Percentiles rank a stretch among this genome's conserved stretches.
Evolutionary conservation across 495 filamentous ascomycete species (phyloP).

Genomic region (Penicillium simplicissimum): DNA sequence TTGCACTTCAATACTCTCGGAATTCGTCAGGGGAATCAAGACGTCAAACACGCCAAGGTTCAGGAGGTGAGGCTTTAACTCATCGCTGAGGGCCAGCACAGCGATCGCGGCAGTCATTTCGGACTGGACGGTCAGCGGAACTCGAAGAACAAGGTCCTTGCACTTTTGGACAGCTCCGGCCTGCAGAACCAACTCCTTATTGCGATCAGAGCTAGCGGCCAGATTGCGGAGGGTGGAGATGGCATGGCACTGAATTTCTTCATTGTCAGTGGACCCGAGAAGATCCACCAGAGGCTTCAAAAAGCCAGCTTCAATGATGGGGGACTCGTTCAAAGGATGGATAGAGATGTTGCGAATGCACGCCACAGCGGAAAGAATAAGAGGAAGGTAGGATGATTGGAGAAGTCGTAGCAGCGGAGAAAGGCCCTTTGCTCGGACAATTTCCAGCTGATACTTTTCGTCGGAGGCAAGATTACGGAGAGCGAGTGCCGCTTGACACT

Average conservation of each 20-base stretch:
- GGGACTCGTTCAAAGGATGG: slow-evolving; percentile 98
- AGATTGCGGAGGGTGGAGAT: slow-evolving; percentile 96
- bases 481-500: slow-evolving; percentile 94
- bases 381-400: slow-evolving; percentile 90
- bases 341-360: slow-evolving; percentile 99
- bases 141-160: slow-evolving; percentile 92
- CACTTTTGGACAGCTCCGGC: slow-evolving; percentile 98
- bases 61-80: slow-evolving; percentile 89
- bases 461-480: slow-evolving; percentile 95
- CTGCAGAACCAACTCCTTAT: slow-evolving; percentile 94
- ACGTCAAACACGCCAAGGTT: slow-evolving; percentile 95
- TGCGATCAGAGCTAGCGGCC: slow-evolving; percentile 92
- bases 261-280: slow-evolving; percentile 92
- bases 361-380: slow-evolving; percentile 95
- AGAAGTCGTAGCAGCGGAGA: slow-evolving; percentile 82
- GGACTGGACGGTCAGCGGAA: slow-evolving; percentile 91
- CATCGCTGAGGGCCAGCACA: slow-evolving; percentile 93
- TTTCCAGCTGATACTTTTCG: slow-evolving; percentile 97
- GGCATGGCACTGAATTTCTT: slow-evolving; percentile 98
- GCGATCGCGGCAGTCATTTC: slow-evolving; percentile 99
- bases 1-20: slow-evolving; percentile 95
- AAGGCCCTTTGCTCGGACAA: slow-evolving; percentile 85
- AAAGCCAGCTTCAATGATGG: slow-evolving; percentile 97
- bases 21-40: slow-evolving; percentile 90
- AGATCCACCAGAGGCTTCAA: slow-evolving; percentile 90